phyloP scores from a whole-genome alignment of 2,329 filamentous ascomycete species.

The Colletotrichum tofieldiae region DNA sequence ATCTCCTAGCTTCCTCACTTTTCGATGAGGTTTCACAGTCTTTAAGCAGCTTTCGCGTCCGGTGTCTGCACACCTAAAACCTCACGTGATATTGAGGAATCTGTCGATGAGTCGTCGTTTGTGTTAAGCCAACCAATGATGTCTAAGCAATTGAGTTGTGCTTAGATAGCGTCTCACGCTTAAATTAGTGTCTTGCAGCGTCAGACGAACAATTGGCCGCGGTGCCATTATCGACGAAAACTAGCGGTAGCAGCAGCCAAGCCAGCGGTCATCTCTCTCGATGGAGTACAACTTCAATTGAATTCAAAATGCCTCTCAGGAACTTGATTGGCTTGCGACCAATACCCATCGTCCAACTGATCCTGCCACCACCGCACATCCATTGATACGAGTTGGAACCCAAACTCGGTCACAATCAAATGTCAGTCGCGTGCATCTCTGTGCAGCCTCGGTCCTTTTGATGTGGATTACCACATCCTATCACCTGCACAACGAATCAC shows the following conservation, averaged over 20 bases:
- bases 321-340: constrained; percentile 6
- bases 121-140: neutral
- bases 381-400: constrained; percentile 17
- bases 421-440: constrained; percentile 1
- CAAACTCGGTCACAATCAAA: constrained; percentile 14
- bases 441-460: constrained; percentile 21
- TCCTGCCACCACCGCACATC: neutral
- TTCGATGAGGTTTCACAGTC: neutral
- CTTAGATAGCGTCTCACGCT: neutral
- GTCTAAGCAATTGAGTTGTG: neutral
- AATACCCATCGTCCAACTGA: neutral
- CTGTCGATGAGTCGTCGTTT: neutral
- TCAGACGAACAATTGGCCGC: neutral
- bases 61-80: neutral
- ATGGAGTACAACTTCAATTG: too few relatives aligned
- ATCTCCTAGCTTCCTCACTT: too few relatives aligned
- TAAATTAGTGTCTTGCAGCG: neutral
- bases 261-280: too few relatives aligned
- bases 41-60: neutral
- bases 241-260: neutral
- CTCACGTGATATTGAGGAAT: too few relatives aligned
- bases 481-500: constrained; percentile 36
- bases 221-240: neutral
- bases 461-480: neutral
- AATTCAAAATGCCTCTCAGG: neutral